Evolutionary conservation across 1,139 yeast species (phyloP).

Genomic region (Yamadazyma triangularis): DNA sequence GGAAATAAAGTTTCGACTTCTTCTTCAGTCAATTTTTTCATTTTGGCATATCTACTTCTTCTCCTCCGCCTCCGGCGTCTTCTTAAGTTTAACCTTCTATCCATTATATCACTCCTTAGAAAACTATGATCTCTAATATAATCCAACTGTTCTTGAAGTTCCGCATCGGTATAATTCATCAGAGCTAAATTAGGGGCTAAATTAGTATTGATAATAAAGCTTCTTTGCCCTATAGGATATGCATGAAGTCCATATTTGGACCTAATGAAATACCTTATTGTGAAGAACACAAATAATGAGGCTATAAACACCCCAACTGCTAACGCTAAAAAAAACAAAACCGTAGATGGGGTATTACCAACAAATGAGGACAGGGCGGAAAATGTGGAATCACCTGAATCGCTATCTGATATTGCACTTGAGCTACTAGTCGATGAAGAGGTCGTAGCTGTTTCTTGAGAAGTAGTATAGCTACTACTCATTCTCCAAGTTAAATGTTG

Average conservation of each 20-base stretch:
- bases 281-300: slow-evolving; percentile 50
- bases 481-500: no score
- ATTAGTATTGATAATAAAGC: slow-evolving; percentile 9
- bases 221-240: slow-evolving; percentile 31
- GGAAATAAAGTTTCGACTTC: slow-evolving; percentile 71
- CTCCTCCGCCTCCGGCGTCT: slow-evolving; percentile 31
- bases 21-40: slow-evolving; percentile 51
- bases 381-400: not conserved
- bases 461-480: no score
- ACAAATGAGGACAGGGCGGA: slow-evolving; percentile 21
- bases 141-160: slow-evolving; percentile 33
- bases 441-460: not conserved
- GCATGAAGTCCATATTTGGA: slow-evolving; percentile 53
- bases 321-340: slow-evolving; percentile 57
- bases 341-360: slow-evolving; percentile 53
- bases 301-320: slow-evolving; percentile 61
- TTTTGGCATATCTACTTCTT: slow-evolving; percentile 38
- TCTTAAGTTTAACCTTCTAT: slow-evolving; percentile 17
- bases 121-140: slow-evolving; percentile 30
- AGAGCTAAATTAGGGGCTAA: slow-evolving; percentile 3
- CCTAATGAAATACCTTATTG: slow-evolving; percentile 54
- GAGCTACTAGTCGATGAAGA: not conserved
- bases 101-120: slow-evolving; percentile 27
- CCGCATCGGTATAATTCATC: slow-evolving; percentile 18
- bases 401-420: not conserved